Evolutionary conservation across 2,329 filamentous ascomycete species (phyloP).

Genomic region (Alternaria gaisen): DNA sequence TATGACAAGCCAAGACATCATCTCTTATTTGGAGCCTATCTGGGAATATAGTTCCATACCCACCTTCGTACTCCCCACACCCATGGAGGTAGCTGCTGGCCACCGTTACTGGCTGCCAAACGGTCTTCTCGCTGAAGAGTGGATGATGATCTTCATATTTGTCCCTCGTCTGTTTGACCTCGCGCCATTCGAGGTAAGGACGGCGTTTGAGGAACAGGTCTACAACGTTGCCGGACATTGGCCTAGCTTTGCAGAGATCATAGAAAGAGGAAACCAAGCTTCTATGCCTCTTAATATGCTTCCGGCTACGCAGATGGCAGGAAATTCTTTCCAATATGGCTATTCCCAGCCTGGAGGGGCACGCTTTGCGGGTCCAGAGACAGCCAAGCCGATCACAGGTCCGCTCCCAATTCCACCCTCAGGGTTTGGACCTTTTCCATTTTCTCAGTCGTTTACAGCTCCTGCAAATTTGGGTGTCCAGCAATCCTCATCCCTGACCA

Average conservation of each 20-base stretch:
- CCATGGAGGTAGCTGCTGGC: slow-evolving; percentile 7
- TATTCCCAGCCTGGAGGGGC: not conserved
- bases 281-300: too few species aligned
- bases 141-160: slow-evolving; percentile 9
- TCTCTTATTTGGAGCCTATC: not conserved
- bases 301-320: not conserved
- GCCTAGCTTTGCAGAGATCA: not conserved
- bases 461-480: not conserved
- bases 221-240: not conserved
- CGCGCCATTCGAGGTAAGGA: slow-evolving; percentile 4
- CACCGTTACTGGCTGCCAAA: slow-evolving; percentile 13
- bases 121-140: slow-evolving; percentile 6
- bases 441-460: not conserved
- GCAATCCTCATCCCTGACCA: not conserved
- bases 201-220: slow-evolving; percentile 1
- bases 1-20: not conserved
- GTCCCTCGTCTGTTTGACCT: not conserved
- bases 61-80: not conserved
- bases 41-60: not conserved
- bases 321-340: not conserved
- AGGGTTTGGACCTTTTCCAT: too few species aligned
- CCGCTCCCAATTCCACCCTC: not conserved
- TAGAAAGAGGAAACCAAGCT: not conserved
- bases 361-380: not conserved
- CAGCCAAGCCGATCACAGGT: not conserved